Conservation (phyloP, 139 green algal genomes). For the Picochlorum costavermella region DNA sequence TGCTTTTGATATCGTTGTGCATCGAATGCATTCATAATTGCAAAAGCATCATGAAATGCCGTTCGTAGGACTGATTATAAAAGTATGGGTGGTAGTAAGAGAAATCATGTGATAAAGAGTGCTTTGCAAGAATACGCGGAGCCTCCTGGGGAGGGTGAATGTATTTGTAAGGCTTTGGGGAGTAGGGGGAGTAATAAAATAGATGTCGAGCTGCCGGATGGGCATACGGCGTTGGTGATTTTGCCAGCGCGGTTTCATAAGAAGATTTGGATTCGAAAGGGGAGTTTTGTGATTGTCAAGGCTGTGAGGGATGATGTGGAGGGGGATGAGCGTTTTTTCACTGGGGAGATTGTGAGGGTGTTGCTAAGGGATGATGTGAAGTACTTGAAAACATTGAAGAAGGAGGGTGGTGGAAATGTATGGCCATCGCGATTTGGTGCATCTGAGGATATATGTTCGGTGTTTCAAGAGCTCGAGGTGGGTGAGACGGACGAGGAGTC, state of each 20-base stretch:
- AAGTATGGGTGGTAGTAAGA: background rate
- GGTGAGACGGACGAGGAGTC: background rate
- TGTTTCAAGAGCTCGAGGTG: too few relatives aligned
- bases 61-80: too few relatives aligned
- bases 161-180: slow-evolving; percentile 32
- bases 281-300: slow-evolving; percentile 55
- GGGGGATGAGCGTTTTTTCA: slow-evolving; percentile 27
- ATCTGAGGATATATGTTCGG: too few relatives aligned
- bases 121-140: slow-evolving; percentile 21
- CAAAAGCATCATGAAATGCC: too few relatives aligned
- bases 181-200: slow-evolving; percentile 42
- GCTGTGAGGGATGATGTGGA: background rate
- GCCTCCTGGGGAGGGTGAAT: slow-evolving; percentile 22
- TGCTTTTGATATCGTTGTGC: too few relatives aligned
- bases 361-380: slow-evolving; percentile 58
- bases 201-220: slow-evolving; percentile 54
- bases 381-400: slow-evolving; percentile 36
- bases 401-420: slow-evolving; percentile 9
- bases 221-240: slow-evolving; percentile 41
- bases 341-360: slow-evolving; percentile 47
- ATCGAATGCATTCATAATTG: too few relatives aligned
- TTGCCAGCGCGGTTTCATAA: slow-evolving; percentile 70
- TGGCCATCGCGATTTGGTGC: slow-evolving; percentile 33
- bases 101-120: slow-evolving; percentile 27
- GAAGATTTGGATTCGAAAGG: slow-evolving; percentile 66